Evolutionary conservation across 2,329 filamentous ascomycete species (phyloP), one percentile per base, ranked within the genome.

Genomic region (Grosmannia serpens): DNA sequence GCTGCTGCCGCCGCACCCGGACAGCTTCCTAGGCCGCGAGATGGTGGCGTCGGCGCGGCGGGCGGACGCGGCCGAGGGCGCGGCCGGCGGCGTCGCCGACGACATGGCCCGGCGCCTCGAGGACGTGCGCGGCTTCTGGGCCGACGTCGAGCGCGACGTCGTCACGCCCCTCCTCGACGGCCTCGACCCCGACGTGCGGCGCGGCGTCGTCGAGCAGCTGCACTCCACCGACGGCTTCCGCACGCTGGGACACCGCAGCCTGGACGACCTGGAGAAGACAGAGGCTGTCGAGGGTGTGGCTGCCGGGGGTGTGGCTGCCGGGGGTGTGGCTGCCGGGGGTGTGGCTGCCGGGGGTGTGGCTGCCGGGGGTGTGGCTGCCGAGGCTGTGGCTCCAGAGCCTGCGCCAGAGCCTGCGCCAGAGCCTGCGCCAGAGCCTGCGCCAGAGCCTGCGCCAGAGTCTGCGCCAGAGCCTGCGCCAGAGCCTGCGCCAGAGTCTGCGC

Each of bases 1-100:
- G 59, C 88, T 99, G 65, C 75, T 99, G 35, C 94, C 94, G 24
- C 94, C 94, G 0, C 91, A 97, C 69, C 91, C 91, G 0, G 86
- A 87, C 62, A 95, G 89, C 61, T 96, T 82, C 69, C 72, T 99
- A 41, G 91, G 89, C 10, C 88, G 86, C 73, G 89, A 90, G 68
- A 75, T 95, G n/a, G 80, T 83, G n/a, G 84, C 92, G 66, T 76
- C 84, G 57, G 89, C 89, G 0, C 85, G 88, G 69, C 46, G 35
- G 50, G 63, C 58, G 7, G 60, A 60, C 49, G 76, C 84, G 56
- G 88, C 89, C 0, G 85, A 88, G 69, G 51, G 11, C 1, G 52
- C n/a, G 26, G 27, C 24, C 11, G 83, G 87, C 56, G 84, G 84
- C 1, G 83, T 88, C 53, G 74, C 88, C 49, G 87, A 91, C 38